Percentiles rank a stretch among this genome's conserved stretches.
Evolutionary conservation across 1,139 yeast species (phyloP).

Genomic region (Suhomyces maxii): DNA sequence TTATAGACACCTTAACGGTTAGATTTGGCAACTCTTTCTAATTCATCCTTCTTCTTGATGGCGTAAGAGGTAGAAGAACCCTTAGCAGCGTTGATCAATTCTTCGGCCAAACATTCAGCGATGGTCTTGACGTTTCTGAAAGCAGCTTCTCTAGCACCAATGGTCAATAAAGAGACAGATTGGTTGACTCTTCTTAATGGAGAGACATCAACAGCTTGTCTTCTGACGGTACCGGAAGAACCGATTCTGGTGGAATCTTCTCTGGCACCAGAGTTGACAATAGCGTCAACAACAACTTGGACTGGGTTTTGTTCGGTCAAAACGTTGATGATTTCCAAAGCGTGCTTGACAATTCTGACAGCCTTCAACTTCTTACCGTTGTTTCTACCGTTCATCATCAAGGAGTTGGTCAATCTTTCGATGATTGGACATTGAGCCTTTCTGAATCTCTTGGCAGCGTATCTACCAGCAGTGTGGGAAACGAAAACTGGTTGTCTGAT

Average conservation of each 20-base stretch:
- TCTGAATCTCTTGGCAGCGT: constrained; percentile 99
- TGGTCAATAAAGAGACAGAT: constrained; percentile 96
- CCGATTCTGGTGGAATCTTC: constrained; percentile 99
- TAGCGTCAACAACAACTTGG: constrained; percentile 98
- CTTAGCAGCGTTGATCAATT: constrained; percentile 99
- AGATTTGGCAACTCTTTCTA: constrained; percentile 99
- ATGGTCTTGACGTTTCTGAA: constrained; percentile 99
- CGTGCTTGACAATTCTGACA: constrained; percentile 99
- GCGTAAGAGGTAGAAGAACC: constrained; percentile 99
- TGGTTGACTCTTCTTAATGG: constrained; percentile 99
- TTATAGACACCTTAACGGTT: constrained; percentile 75
- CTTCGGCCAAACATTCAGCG: constrained; percentile 99
- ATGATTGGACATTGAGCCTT: constrained; percentile 99
- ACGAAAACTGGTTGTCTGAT: constrained; percentile 97
- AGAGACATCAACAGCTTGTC: constrained; percentile 99
- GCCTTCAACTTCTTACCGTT: constrained; percentile 99
- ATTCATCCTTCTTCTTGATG: constrained; percentile 99
- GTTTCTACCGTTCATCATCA: constrained; percentile 99
- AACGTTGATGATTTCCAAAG: constrained; percentile 95
- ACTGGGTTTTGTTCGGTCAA: constrained; percentile 99
- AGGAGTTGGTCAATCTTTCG: constrained; percentile 99
- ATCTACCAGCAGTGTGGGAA: constrained; percentile 99
- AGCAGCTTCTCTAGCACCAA: constrained; percentile 99
- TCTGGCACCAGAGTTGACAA: constrained; percentile 99
- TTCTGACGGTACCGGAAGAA: constrained; percentile 99